Evolutionary conservation across 768 basidiomycete genomes (phyloP).

Genomic region (Suillus weaverae): DNA sequence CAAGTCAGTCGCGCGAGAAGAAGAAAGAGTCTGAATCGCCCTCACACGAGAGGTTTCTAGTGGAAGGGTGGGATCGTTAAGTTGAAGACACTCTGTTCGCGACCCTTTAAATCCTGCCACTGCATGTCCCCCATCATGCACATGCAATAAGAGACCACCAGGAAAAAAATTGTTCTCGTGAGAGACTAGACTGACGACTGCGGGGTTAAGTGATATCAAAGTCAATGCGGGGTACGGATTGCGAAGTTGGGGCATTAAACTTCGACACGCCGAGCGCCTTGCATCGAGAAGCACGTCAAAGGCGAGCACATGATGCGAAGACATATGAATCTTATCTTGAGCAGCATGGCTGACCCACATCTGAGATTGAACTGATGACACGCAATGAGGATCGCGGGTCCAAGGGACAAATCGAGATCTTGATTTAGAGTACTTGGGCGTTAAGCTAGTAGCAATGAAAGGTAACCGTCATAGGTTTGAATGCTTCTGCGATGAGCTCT

Average conservation of each 20-base stretch:
- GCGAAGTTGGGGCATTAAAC: conserved; percentile 14
- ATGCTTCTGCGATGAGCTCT: background rate
- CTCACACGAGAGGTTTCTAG: background rate
- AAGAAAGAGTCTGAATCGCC: background rate
- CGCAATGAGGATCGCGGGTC: conserved; percentile 25
- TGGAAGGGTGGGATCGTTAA: background rate
- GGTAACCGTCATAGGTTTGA: background rate
- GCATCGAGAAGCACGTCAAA: conserved; percentile 10
- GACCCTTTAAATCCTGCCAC: conserved; percentile 24
- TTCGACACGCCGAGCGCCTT: conserved; percentile 15
- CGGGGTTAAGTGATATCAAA: conserved; percentile 5
- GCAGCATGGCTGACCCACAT: conserved; percentile 22
- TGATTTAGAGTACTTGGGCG: background rate
- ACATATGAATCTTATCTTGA: conserved; percentile 19
- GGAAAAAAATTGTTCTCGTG: conserved; percentile 1
- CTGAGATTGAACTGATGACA: conserved; percentile 14
- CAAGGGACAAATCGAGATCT: conserved; percentile 5
- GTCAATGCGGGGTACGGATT: conserved; percentile 7
- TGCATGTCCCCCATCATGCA: conserved; percentile 5
- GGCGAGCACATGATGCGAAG: conserved; percentile 27
- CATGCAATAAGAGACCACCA: conserved; percentile 9
- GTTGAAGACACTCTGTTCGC: background rate
- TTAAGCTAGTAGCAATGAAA: background rate
- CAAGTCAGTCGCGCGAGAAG: background rate
- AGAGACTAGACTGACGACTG: background rate